These are phyloP conservation scores for Puccinia hordei DNA, from an alignment of 1,284 basidiomycete species.

Conservation along the genomic window DNA sequence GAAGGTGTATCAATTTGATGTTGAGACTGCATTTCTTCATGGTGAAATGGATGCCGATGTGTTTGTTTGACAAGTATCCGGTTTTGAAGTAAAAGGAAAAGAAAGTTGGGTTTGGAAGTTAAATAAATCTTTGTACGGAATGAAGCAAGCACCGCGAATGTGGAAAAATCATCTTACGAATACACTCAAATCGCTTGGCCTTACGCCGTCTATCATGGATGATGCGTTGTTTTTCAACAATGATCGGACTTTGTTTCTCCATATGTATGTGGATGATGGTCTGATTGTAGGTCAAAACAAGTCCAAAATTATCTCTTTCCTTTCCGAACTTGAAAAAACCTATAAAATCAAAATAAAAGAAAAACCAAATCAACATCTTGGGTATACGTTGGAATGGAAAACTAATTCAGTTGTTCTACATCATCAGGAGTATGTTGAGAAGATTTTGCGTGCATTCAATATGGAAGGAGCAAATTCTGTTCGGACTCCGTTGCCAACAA, in stretches of 20 bases:
- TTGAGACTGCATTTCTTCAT: neutral
- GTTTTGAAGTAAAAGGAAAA: neutral
- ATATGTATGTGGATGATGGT: no score
- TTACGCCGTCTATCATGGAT: neutral
- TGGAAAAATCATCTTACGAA: no score
- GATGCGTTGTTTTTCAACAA: neutral
- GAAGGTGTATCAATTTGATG: neutral
- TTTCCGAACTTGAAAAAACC: no score
- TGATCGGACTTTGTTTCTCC: neutral
- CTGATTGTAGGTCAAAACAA: no score
- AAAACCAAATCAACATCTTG: no score
- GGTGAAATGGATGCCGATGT: neutral
- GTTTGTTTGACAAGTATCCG: no score
- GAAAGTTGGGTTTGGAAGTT: conserved; percentile 19
- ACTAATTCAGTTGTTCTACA: conserved; percentile 4
- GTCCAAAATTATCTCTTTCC: no score
- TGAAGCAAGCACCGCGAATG: no score
- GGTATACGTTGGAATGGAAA: no score
- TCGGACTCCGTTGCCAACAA: neutral
- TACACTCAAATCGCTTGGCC: neutral
- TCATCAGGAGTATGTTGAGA: neutral
- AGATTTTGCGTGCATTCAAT: neutral
- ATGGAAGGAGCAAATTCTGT: neutral
- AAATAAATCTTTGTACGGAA: conserved; percentile 20
- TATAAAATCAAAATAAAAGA: no score